These are phyloP conservation scores for Geum urbanum DNA, from an alignment of 306 rosid species.

Conservation along the genomic window DNA sequence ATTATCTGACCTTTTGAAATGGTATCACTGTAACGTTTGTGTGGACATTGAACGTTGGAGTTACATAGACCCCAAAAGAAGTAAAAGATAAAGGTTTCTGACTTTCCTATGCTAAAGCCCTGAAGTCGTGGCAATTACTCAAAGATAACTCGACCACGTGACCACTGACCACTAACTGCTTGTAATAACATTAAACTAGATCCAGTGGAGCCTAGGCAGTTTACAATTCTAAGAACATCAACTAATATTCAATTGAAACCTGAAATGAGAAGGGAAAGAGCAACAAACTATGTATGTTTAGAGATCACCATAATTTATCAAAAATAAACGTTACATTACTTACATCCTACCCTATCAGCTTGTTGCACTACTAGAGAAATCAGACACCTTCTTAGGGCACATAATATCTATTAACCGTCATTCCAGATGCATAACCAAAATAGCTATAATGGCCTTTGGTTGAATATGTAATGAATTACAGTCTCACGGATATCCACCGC, in stretches of 20 bases:
- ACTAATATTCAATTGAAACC: not conserved
- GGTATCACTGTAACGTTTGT: not conserved
- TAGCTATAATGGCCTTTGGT: not conserved
- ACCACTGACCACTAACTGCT: not conserved
- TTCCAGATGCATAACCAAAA: not conserved
- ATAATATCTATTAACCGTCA: not conserved
- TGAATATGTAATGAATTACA: not conserved
- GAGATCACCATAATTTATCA: not conserved
- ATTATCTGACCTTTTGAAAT: conserved; percentile 6
- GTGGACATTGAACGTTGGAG: not conserved
- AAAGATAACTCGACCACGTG: not conserved
- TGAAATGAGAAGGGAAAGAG: not conserved
- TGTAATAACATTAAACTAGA: not conserved
- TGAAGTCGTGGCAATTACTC: not conserved
- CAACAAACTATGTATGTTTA: not conserved
- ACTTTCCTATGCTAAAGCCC: not conserved
- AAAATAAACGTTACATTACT: not conserved
- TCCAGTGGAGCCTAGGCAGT: too few relatives aligned
- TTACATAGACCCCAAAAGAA: not conserved
- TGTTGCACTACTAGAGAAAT: not conserved
- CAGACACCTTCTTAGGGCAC: not conserved
- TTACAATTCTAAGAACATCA: too few relatives aligned
- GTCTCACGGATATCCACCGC: not conserved
- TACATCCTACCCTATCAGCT: not conserved
- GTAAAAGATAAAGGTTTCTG: not conserved